phyloP scores from a whole-genome alignment of 768 basidiomycete species.

The Leccinum arenicola region DNA sequence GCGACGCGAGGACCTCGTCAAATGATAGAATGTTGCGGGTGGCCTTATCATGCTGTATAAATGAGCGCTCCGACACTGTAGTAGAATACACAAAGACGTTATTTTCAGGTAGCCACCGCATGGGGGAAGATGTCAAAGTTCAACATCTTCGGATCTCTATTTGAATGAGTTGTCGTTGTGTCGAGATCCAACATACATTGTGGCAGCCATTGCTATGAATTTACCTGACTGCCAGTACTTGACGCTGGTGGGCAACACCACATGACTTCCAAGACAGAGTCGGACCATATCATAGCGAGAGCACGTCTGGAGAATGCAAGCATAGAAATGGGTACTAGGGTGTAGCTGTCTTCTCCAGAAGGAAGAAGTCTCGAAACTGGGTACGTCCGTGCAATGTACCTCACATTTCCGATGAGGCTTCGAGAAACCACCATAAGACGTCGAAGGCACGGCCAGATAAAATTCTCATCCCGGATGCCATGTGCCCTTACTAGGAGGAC shows the following conservation, averaged over 20 bases:
- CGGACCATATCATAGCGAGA: neutral
- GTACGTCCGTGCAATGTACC: neutral
- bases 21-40: neutral
- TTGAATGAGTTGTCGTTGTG: neutral
- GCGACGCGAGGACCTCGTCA: slow-evolving; percentile 19
- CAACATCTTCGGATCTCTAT: too few relatives aligned
- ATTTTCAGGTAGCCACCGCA: too few relatives aligned
- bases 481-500: neutral
- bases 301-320: neutral
- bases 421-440: neutral
- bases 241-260: too few relatives aligned
- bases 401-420: neutral
- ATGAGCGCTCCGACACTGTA: too few relatives aligned
- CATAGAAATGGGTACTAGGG: neutral
- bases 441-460: neutral
- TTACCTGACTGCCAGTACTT: too few relatives aligned
- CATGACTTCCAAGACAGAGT: too few relatives aligned
- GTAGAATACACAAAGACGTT: too few relatives aligned
- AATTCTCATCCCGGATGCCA: neutral
- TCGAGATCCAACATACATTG: neutral
- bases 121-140: too few relatives aligned
- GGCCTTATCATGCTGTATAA: too few relatives aligned
- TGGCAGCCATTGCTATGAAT: neutral
- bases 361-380: neutral
- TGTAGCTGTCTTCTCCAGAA: neutral